Conservation (phyloP, 2,329 filamentous ascomycete species). For the Exophiala dermatitidis region DNA sequence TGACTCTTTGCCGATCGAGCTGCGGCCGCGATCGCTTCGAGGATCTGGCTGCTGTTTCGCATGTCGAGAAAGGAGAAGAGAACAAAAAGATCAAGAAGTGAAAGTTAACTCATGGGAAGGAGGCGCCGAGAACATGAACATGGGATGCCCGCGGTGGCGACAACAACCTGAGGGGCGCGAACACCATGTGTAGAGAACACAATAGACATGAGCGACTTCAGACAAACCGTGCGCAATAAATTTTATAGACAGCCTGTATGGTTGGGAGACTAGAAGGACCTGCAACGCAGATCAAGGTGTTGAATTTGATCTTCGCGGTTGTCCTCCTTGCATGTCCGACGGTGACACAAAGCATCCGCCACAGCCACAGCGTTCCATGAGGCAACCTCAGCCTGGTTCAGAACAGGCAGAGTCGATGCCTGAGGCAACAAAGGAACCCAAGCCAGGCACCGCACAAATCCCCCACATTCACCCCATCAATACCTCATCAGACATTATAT, state of each 20-base stretch:
- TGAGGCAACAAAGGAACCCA: neutral
- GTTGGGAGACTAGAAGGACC: too few species aligned
- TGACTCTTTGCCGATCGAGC: neutral
- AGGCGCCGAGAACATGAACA: neutral
- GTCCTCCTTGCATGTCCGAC: neutral
- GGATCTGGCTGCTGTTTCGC: neutral
- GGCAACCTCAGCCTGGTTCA: neutral
- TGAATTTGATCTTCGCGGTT: neutral
- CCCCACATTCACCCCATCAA: neutral
- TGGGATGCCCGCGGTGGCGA: neutral
- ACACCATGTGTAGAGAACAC: too few species aligned
- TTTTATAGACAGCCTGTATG: too few species aligned
- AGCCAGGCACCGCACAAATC: neutral
- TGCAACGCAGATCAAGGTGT: too few species aligned
- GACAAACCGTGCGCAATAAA: too few species aligned
- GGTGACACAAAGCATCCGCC: neutral
- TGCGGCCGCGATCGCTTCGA: neutral
- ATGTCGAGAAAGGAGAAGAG: neutral
- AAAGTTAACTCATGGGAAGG: neutral
- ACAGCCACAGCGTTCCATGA: neutral
- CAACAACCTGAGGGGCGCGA: too few species aligned
- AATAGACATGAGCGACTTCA: too few species aligned
- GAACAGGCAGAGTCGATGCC: neutral
- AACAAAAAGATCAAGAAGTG: neutral
- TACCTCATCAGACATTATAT: neutral